Base-by-base conservation (phyloP, 306 rosid genomes). In the cucumber (Cucumis sativus) region DNA sequence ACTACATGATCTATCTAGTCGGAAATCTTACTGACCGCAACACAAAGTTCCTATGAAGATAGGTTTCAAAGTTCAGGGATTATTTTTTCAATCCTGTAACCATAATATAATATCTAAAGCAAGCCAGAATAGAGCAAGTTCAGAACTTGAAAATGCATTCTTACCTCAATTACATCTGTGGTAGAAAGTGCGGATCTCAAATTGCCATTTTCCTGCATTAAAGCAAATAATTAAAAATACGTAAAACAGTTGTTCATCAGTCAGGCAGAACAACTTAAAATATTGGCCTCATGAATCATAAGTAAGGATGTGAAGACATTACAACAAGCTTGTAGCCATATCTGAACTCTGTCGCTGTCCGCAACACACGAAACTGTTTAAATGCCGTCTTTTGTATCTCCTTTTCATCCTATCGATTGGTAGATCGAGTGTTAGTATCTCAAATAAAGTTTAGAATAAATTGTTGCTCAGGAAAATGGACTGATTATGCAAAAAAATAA, bases 321-420 rank as follows among this genome's bases (percentile, higher is more conserved):
- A 92, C 99, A 43, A 95, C 85, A 79, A 95, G 80, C 82, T 95
- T 95, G 92, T 95, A 95, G 91, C 99, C 99, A 68, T 95, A 95
- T 95, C 97, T 89, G 88, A 95, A 92, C 10, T 90, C 90, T 43
- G 92, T 89, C 71, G 96, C 97, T 25, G 86, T 33, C 37, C 87
- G 92, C 87, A 95, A 82, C 1, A 85, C 88, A 11, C 88, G 86
- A 57, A 82, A 74, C 88, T 92, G 97, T 88, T 91, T 92, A 72
- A 92, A 78, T 49, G 99, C 99, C 5, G 97, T 83, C 87, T 92
- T 87, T 85, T 95, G 96, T 84, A 95, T 87, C 84, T 90, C 96
- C 85, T 95, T 90, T 85, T 95, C 99, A 74, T 95, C 99, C 99
- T 95, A 84, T 82, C 85, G 23, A 41, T 80, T 35, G 57, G 68